Base-by-base conservation (phyloP, 352 stramenopile genomes). In the Phytopythium oedochilum region DNA sequence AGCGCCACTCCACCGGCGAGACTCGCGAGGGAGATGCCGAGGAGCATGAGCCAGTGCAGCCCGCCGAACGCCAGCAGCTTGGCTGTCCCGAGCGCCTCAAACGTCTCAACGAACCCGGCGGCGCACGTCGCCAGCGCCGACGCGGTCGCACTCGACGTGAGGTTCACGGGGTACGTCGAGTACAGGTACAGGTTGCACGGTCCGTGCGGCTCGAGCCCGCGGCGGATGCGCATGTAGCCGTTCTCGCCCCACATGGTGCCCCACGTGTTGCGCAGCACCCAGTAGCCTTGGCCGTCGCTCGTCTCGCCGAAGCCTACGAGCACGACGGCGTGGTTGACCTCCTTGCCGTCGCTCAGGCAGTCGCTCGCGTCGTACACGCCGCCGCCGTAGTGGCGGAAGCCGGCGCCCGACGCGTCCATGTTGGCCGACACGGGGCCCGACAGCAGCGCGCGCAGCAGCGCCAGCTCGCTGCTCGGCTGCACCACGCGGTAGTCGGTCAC, bases 251-350 rank as follows among this genome's bases (percentile, higher is more conserved):
- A 96, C 81, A 95, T 94, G 1, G 81, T 84, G 0, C 88, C 87
- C 88, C 88, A 97, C 12, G 81, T 94, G 64, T 97, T 97, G 22
- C 89, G 89, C 23, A 97, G 70, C 51, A 94, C 75, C 88, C 88
- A 97, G 68, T 92, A 97, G 58, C 90, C 71, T 2, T 90, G 68
- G 2, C 83, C 86, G 12, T 63, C 57, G 2, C 71, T 67, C 1
- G 78, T 93, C 54, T 92, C 71, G 40, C 83, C 88, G 55, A 89
- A 97, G 8, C 88, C 88, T 8, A 94, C 83, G 26, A 93, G 36
- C 42, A 96, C 84, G 18, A 97, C 86, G 5, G 88, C 88, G 57
- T 97, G 84, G 59, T 94, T 90, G n/a, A 94, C 77, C 54, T 84
- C 75, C 7, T 90, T 71, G 18, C 83, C 85, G 34, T 90, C 74